Evolutionary conservation across 495 filamentous ascomycete species (phyloP), one percentile per base, ranked within the genome.

Genomic region (Usnea hakonensis): DNA sequence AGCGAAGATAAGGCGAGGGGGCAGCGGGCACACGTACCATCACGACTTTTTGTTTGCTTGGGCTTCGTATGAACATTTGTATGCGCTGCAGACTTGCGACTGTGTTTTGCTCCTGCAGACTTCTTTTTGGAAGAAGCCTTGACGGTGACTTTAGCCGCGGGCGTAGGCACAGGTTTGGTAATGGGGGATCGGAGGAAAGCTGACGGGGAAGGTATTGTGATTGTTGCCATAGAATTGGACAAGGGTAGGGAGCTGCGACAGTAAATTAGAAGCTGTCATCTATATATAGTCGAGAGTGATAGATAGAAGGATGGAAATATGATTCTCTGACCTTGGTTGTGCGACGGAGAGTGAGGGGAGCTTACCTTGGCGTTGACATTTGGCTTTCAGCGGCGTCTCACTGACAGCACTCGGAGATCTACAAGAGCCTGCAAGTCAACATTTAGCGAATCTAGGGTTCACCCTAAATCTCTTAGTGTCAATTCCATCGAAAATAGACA

Each of bases 1-100:
- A 48, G 33, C 26, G 26, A 50, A 41, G 41, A 53, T 52, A 21
- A 69, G 35, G 36, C 7, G 19, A n/a, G 4, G 33, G 17, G n/a
- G 35, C 21, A 46, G 19, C 62, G 68, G 17, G 21, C 8, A 66
- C 43, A 74, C 80, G 62, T 84, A 90, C 88, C 89, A 79, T 91
- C 90, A 67, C 89, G 84, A 73, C 88, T 91, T 70, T 92, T 92
- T 55, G 86, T 88, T 74, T 91, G 89, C 67, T 90, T 92, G 10
- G 84, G 84, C 67, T 88, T 90, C 36, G 70, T 32, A 11, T 28
- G 32, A 38, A 3, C 32, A 14, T 23, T 40, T 13, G 33, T 21
- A 13, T 62, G 33, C 30, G 40, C 21, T 23, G 36, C 35, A 37
- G 59, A 54, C 60, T 57, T 62, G 37, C 44, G 55, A 26, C n/a